Evolutionary conservation across 768 basidiomycete species (phyloP).

Genomic region (Candolleomyces eurysporus): DNA sequence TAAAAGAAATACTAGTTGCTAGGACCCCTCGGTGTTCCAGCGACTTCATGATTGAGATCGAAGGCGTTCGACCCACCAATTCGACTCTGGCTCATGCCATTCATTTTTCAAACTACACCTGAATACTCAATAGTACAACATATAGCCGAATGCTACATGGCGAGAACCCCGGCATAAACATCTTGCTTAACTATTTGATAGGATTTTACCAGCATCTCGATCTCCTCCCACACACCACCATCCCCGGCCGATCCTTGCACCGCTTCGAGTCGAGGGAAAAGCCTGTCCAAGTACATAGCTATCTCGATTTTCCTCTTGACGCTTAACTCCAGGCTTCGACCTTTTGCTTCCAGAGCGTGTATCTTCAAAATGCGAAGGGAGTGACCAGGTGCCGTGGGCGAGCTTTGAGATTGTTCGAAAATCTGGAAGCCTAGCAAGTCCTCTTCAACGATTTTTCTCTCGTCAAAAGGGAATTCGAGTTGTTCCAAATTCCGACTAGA

Average conservation of each 20-base stretch:
- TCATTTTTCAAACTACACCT: no score
- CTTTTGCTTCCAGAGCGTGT: background rate
- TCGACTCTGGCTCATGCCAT: no score
- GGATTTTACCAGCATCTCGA: constrained; percentile 5
- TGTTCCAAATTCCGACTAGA: background rate
- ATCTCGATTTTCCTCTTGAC: background rate
- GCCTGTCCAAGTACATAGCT: background rate
- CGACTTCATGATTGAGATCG: no score
- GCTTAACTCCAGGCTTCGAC: background rate
- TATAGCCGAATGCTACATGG: background rate
- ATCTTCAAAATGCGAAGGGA: background rate
- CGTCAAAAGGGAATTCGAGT: background rate
- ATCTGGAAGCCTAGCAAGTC: background rate
- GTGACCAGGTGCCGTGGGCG: background rate
- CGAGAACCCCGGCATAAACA: background rate
- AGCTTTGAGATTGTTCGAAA: no score
- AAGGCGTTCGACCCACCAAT: no score
- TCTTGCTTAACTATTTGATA: background rate
- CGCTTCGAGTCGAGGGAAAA: background rate
- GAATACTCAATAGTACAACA: no score
- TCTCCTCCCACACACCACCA: background rate
- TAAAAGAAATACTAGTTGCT: no score
- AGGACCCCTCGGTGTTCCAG: no score
- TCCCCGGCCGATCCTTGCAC: background rate
- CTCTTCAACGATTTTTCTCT: background rate